A percentile compares a stretch with the other conserved stretches of the same genome.
Conservation (phyloP, 2,329 filamentous ascomycete species). For the Aspergillus sp. region DNA sequence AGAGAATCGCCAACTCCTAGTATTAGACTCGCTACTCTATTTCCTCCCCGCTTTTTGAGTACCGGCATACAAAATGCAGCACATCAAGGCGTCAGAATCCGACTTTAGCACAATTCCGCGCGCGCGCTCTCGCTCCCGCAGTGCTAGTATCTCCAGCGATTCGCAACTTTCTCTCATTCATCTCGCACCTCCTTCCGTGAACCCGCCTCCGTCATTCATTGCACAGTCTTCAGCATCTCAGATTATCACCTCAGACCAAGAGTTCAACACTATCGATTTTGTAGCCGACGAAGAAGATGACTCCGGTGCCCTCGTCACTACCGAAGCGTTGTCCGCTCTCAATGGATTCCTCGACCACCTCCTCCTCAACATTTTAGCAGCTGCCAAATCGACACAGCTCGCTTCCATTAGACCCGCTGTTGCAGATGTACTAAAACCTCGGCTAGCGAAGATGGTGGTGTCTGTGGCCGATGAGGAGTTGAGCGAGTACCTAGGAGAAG, state of each 20-base stretch:
- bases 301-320: constrained; percentile 67
- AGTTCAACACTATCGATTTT: constrained; percentile 69
- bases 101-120: constrained; percentile 32
- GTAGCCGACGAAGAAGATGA: constrained; percentile 67
- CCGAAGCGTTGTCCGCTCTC: constrained; percentile 71
- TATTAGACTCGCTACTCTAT: background rate
- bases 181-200: constrained; percentile 67
- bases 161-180: constrained; percentile 30
- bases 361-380: constrained; percentile 83
- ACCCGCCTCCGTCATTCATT: constrained; percentile 82
- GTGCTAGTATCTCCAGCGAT: constrained; percentile 41
- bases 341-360: constrained; percentile 94
- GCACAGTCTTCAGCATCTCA: constrained; percentile 84
- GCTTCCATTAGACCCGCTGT: constrained; percentile 76
- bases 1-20: constrained; percentile 2
- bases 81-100: constrained; percentile 31
- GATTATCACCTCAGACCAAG: constrained; percentile 85
- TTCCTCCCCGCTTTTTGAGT: constrained; percentile 8
- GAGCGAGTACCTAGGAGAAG: constrained; percentile 78
- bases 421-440: constrained; percentile 81
- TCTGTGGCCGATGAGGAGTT: constrained; percentile 82
- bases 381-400: constrained; percentile 75
- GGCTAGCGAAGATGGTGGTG: constrained; percentile 81
- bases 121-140: constrained; percentile 32
- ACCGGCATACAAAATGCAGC: constrained; percentile 27